Base-by-base conservation (phyloP, 2,329 filamentous ascomycete genomes). In the Curvularia verruculosa region DNA sequence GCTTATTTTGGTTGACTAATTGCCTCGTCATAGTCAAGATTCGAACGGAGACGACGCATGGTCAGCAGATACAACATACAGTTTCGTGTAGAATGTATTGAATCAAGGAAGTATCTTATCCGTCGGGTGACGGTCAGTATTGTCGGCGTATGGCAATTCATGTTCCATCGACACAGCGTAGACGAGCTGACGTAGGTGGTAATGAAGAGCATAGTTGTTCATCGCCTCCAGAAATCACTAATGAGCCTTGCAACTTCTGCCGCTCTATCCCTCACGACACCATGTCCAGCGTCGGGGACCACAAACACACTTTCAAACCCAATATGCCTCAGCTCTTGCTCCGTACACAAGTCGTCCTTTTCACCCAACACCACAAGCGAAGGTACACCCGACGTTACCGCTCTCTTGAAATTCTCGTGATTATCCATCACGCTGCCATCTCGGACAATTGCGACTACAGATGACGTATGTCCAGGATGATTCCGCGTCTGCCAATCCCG, bases 41-140 rank as follows among this genome's bases (percentile, higher is more conserved):
- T 85, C 71, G 65, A 84, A 83, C 0, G 82, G 78, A 65, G 85
- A 82, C 50, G 82, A 10, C 48, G 81, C 81, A 63, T 85, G 83
- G 1, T 83, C 83, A 5, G 84, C 75, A 40, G 84, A 70, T 0
- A 77, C 81, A 50, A 84, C 82, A 43, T 77, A 76, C 36, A 79
- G 77, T 55, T 79, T 78, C 15, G n/a, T 73, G 71, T 0, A 80
- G 82, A 3, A 84, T 36, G 15, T 1, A 18, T 36, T 8, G 13
- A 34, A 7, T 18, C 15, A 36, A 36, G 34, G 12, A 2, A 3
- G 6, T 36, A 36, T n/a, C 5, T 15, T n/a, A 36, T 8, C 34
- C 34, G 34, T 36, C 34, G 77, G 80, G 83, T 6, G 24, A 23
- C 15, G 23, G 40, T 7, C 13, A 26, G 9, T 3, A 24, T 23